These are phyloP conservation scores for Scheffersomyces stipitis DNA, from an alignment of 805 yeast genomes.

Conservation along the genomic window DNA sequence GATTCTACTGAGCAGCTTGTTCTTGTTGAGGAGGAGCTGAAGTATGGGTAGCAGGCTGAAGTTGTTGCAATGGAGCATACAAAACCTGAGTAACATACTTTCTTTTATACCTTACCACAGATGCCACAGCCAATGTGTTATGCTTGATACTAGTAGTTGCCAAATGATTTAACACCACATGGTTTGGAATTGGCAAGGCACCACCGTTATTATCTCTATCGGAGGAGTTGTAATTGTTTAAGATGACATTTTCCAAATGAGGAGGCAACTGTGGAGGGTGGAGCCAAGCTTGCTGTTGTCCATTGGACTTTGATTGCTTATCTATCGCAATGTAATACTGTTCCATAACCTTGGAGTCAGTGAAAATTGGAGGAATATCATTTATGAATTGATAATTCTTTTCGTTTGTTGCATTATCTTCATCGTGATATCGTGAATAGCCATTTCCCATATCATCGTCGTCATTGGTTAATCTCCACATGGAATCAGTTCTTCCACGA, in stretches of 20 bases:
- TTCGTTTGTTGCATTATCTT: conserved; percentile 17
- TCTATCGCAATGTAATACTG: conserved; percentile 78
- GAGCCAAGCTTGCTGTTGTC: conserved; percentile 63
- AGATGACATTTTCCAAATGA: conserved; percentile 88
- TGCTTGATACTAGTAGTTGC: conserved; percentile 96
- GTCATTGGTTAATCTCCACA: conserved; percentile 61
- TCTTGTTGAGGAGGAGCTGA: too few relatives aligned
- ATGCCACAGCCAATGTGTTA: conserved; percentile 90
- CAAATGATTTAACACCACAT: conserved; percentile 88
- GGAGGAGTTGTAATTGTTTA: conserved; percentile 61
- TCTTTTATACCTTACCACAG: conserved; percentile 82
- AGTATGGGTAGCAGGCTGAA: neutral
- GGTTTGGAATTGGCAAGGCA: conserved; percentile 90
- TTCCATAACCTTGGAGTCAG: conserved; percentile 85
- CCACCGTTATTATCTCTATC: conserved; percentile 82
- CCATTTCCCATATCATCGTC: conserved; percentile 86
- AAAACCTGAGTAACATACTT: conserved; percentile 89
- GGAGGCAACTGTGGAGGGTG: conserved; percentile 98
- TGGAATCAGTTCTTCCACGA: conserved; percentile 51
- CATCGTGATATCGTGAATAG: conserved; percentile 73
- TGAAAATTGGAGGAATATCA: conserved; percentile 79
- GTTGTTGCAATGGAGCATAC: conserved; percentile 75
- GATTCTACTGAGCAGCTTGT: too few relatives aligned
- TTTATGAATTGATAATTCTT: conserved; percentile 49
- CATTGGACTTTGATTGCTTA: conserved; percentile 58